Percentiles rank a stretch among this genome's conserved stretches.
Conservation (phyloP, 1,284 basidiomycete species). For the Hypsizygus ulmarius region DNA sequence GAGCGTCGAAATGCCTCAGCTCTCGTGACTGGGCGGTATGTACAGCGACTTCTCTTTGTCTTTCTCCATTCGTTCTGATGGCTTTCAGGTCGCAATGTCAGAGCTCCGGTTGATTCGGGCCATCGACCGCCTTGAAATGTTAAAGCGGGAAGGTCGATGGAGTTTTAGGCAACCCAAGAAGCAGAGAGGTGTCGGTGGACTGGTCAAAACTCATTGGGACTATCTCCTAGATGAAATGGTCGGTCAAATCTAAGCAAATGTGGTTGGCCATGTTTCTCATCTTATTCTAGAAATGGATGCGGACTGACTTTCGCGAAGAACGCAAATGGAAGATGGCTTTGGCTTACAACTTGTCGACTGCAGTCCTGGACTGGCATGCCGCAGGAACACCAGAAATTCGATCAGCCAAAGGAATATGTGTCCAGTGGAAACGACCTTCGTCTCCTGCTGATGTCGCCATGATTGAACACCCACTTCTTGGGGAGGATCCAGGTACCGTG, state of each 20-base stretch:
- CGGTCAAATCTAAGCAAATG: constrained; percentile 23
- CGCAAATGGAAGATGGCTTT: constrained; percentile 88
- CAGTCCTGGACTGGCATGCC: constrained; percentile 86
- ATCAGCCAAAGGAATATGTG: constrained; percentile 64
- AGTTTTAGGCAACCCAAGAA: constrained; percentile 96
- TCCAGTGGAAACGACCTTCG: constrained; percentile 58
- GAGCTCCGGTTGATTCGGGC: constrained; percentile 78
- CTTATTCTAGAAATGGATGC: constrained; percentile 85
- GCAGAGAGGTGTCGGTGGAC: constrained; percentile 75
- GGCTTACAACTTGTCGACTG: constrained; percentile 83
- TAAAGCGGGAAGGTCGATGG: constrained; percentile 86
- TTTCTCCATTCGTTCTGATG: constrained; percentile 1
- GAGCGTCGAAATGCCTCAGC: constrained; percentile 71
- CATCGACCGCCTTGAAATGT: constrained; percentile 81
- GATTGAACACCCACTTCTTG: constrained; percentile 26
- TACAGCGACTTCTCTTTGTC: constrained; percentile 11
- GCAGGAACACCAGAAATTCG: constrained; percentile 66
- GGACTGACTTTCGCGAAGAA: constrained; percentile 93
- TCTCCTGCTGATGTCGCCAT: constrained; percentile 23
- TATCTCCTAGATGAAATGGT: constrained; percentile 97
- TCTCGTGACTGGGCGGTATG: constrained; percentile 79
- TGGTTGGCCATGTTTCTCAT: constrained; percentile 6
- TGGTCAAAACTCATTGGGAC: constrained; percentile 92
- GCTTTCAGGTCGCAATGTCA: constrained; percentile 63
- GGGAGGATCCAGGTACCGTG: constrained; percentile 1